Conservation (phyloP, 2,329 filamentous ascomycete genomes). For the Aspergillus sp. region DNA sequence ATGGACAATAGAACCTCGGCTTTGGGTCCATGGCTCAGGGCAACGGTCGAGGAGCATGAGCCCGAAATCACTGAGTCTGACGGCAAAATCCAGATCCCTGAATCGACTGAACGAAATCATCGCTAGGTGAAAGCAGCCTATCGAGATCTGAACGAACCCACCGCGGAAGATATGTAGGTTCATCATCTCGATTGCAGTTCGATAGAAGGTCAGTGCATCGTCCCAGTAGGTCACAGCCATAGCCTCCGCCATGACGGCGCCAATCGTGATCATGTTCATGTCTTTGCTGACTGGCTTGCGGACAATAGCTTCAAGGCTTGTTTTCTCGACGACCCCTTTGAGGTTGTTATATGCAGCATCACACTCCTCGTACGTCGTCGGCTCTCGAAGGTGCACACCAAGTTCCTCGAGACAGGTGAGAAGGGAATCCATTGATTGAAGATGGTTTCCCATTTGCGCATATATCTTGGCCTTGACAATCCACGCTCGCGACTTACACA, state of each 20-base stretch:
- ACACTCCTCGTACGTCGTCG: conserved; percentile 66
- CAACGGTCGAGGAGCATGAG: conserved; percentile 46
- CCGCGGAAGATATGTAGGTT: conserved; percentile 48
- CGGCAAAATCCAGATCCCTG: conserved; percentile 47
- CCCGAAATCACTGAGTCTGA: conserved; percentile 47
- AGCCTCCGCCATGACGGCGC: conserved; percentile 51
- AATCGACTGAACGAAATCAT: conserved; percentile 51
- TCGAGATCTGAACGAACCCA: conserved; percentile 49
- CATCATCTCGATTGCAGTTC: conserved; percentile 51
- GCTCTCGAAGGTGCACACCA: conserved; percentile 56
- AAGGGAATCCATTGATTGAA: conserved; percentile 60
- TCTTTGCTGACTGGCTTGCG: conserved; percentile 36
- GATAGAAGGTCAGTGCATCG: conserved; percentile 52
- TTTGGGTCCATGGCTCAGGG: conserved; percentile 47
- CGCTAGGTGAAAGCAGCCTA: conserved; percentile 52
- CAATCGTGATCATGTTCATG: conserved; percentile 36
- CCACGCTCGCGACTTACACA: conserved; percentile 77
- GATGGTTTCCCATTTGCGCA: conserved; percentile 63
- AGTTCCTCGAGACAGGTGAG: conserved; percentile 64
- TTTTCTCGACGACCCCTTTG: conserved; percentile 51
- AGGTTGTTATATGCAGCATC: conserved; percentile 64
- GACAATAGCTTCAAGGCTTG: conserved; percentile 41
- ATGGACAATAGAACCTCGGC: conserved; percentile 49
- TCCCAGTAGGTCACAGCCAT: conserved; percentile 54
- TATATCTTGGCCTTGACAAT: conserved; percentile 74